phyloP scores from a whole-genome alignment of 1,284 basidiomycete genomes.

The Somion occarium region DNA sequence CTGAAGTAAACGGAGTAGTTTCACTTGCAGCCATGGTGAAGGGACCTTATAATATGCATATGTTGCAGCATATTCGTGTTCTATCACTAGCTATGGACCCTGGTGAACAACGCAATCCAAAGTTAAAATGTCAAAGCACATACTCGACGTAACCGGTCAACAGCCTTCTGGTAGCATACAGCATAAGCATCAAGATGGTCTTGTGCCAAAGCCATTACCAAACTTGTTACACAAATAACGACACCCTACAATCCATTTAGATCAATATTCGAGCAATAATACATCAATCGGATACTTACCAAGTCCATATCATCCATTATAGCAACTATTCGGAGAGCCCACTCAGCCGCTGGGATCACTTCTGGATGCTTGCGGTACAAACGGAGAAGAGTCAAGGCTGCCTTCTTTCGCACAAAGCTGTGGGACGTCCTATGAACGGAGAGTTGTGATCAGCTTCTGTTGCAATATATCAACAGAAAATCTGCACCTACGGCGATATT shows the following conservation, averaged over 20 bases:
- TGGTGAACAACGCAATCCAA: neutral
- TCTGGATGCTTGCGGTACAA: conserved; percentile 96
- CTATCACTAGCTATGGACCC: conserved; percentile 72
- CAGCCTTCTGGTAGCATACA: conserved; percentile 92
- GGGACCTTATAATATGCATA: conserved; percentile 98
- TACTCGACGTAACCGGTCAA: conserved; percentile 84
- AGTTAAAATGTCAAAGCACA: conserved; percentile 20
- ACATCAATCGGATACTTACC: conserved; percentile 34
- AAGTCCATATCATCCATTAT: conserved; percentile 94
- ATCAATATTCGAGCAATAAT: neutral
- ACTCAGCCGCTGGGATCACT: conserved; percentile 89
- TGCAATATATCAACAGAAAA: neutral
- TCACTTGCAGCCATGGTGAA: conserved; percentile 97
- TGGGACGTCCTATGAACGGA: conserved; percentile 73
- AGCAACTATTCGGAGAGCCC: conserved; percentile 92
- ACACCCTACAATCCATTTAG: conserved; percentile 62
- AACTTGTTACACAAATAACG: conserved; percentile 87
- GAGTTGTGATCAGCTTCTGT: neutral
- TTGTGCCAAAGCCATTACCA: conserved; percentile 95
- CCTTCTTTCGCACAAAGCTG: conserved; percentile 97
- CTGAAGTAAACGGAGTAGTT: conserved; percentile 88
- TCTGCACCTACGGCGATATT: conserved; percentile 81
- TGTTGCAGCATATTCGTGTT: conserved; percentile 82
- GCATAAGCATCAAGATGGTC: conserved; percentile 88
- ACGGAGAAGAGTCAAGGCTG: conserved; percentile 88